Evolutionary conservation across 176 grass and related monocot genomes (phyloP), one percentile per base, ranked within the genome.

Genomic region (Paspalum notatum): DNA sequence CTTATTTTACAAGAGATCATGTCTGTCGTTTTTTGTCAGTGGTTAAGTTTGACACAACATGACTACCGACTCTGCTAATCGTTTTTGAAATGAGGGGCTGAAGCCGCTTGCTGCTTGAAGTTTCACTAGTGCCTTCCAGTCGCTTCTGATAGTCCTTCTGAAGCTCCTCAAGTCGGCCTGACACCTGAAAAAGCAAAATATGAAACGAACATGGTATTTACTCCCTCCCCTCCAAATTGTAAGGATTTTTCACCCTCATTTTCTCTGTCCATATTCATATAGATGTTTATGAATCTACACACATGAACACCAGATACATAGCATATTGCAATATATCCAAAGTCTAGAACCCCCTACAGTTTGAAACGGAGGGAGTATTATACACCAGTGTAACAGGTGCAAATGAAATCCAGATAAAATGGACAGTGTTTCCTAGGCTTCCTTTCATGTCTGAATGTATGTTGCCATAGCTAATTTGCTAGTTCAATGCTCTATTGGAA

Each of bases 131-230:
- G 37, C 63, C 72, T 0, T 79, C 87, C 49, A 38, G 47, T 82
- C 45, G 75, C 67, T 87, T 93, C 68, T 84, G 85, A 76, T 99
- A 88, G 46, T 83, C 90, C 70, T 89, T 84, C 49, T 93, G 82
- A 64, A 95, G 77, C 72, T 95, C 92, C 74, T 82, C 84, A 20
- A 98, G 88, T 38, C 78, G 74, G 86, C 77, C 82, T 52, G 82
- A 83, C 66, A 98, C 90, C 96, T 98, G 78, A 63, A 88, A 87
- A 82, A 75, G 32, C 24, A 68, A 54, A 51, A 39, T 42, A 39
- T 16, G 78, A 66, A 15, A 59, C 20, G 51, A 56, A 15, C 50
- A 62, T 0, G 8, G 20, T 14, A 12, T n/a, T 68, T 78, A 32
- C 32, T 32, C 32, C 32, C 32, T 32, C 32, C 32, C 2, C 32